Evolutionary conservation across 2,329 filamentous ascomycete genomes (phyloP).

Genomic region (Helicocarpus griseus): DNA sequence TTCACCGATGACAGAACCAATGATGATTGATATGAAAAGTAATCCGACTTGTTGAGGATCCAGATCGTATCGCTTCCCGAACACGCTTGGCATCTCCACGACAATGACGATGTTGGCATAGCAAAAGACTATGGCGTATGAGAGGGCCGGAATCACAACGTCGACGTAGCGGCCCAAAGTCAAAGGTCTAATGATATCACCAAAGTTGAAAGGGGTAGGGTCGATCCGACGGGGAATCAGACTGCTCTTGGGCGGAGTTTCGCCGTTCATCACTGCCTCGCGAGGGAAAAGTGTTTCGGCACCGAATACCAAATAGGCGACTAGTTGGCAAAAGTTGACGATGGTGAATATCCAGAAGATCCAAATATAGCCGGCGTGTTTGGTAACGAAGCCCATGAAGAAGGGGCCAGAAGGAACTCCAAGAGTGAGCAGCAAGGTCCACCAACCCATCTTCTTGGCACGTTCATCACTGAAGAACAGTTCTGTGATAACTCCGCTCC

Average conservation of each 20-base stretch:
- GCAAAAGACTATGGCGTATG: slow-evolving; percentile 50
- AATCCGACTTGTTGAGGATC: slow-evolving; percentile 49
- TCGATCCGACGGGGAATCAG: slow-evolving; percentile 36
- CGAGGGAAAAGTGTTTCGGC: slow-evolving; percentile 45
- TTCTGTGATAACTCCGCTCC: slow-evolving; percentile 49
- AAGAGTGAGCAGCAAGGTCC: slow-evolving; percentile 44
- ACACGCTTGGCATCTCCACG: slow-evolving; percentile 52
- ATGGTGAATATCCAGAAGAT: slow-evolving; percentile 51
- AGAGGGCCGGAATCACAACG: slow-evolving; percentile 42
- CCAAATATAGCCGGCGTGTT: slow-evolving; percentile 47
- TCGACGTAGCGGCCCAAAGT: slow-evolving; percentile 37
- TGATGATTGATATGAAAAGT: slow-evolving; percentile 48
- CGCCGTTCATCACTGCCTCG: slow-evolving; percentile 11
- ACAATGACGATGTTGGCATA: slow-evolving; percentile 46
- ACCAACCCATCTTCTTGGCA: slow-evolving; percentile 48
- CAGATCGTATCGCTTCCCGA: slow-evolving; percentile 46
- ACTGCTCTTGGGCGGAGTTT: neutral
- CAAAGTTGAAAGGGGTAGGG: slow-evolving; percentile 37
- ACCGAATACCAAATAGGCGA: slow-evolving; percentile 47
- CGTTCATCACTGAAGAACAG: slow-evolving; percentile 49
- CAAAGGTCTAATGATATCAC: slow-evolving; percentile 46
- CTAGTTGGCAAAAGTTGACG: slow-evolving; percentile 47
- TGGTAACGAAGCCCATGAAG: slow-evolving; percentile 36
- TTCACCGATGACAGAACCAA: slow-evolving; percentile 50
- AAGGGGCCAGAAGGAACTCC: slow-evolving; percentile 35